phyloP scores from a whole-genome alignment of 1,284 basidiomycete genomes.

The Pascua sp. region DNA sequence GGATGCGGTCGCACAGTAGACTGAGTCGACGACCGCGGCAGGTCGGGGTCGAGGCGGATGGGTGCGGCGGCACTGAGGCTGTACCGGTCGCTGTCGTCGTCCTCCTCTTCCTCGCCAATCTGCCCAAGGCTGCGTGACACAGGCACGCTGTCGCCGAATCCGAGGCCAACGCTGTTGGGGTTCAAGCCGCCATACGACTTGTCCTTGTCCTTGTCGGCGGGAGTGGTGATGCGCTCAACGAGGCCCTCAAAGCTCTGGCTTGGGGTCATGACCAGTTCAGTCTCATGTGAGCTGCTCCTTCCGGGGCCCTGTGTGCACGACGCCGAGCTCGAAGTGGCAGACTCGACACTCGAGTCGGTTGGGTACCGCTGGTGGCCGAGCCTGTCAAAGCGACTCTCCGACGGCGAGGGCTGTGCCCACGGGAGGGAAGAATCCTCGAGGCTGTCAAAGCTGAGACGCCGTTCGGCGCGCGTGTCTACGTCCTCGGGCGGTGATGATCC shows the following conservation, averaged over 20 bases:
- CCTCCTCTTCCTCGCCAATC: conserved; percentile 39
- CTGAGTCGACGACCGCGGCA: conserved; percentile 15
- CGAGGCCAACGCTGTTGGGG: background rate
- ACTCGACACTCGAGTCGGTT: conserved; percentile 37
- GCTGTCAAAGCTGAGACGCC: background rate
- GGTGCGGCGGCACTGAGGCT: conserved; percentile 4
- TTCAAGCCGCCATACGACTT: conserved; percentile 2
- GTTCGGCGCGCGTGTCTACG: background rate
- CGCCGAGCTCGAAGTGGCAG: conserved; percentile 28
- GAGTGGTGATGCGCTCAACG: background rate
- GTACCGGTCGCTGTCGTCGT: conserved; percentile 29
- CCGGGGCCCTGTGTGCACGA: conserved; percentile 13
- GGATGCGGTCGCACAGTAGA: conserved; percentile 6
- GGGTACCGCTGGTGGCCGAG: conserved; percentile 26
- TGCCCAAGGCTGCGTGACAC: conserved; percentile 22
- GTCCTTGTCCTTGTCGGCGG: conserved; percentile 6
- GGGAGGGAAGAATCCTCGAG: conserved; percentile 1
- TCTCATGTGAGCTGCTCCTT: conserved; percentile 20
- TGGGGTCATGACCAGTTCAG: conserved; percentile 45
- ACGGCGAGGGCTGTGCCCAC: conserved; percentile 6
- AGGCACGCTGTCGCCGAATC: background rate
- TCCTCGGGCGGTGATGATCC: no score
- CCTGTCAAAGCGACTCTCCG: conserved; percentile 1
- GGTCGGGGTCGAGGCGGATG: background rate
- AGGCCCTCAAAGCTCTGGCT: conserved; percentile 42